phyloP scores from a whole-genome alignment of 768 basidiomycete species.

The Brasilioporus rufonigricans region DNA sequence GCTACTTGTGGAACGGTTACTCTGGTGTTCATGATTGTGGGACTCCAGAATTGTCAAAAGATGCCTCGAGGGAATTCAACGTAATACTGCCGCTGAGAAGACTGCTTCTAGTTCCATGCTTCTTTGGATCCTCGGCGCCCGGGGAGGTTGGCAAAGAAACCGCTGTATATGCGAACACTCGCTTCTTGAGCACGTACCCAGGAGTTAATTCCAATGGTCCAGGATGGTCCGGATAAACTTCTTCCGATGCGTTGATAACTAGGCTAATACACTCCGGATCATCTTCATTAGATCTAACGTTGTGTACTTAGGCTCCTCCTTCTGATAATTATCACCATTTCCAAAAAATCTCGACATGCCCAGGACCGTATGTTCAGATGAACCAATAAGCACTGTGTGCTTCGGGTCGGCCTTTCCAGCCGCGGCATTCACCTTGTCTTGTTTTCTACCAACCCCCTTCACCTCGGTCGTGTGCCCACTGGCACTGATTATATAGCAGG shows the following conservation, averaged over 20 bases:
- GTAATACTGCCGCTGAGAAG: neutral
- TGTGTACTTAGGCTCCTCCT: too few relatives aligned
- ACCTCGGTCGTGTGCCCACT: too few relatives aligned
- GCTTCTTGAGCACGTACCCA: neutral
- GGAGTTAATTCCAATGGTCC: neutral
- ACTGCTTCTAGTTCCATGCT: neutral
- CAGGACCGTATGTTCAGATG: too few relatives aligned
- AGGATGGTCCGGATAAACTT: neutral
- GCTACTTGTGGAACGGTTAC: neutral
- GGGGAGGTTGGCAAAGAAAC: neutral
- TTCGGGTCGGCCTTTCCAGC: too few relatives aligned
- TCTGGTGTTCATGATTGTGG: neutral
- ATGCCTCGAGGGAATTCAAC: neutral
- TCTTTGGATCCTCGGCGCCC: neutral
- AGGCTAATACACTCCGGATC: neutral
- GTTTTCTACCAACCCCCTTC: too few relatives aligned
- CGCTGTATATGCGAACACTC: neutral
- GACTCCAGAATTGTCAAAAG: neutral
- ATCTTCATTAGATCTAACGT: neutral
- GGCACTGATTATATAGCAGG: too few relatives aligned
- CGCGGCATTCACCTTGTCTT: too few relatives aligned
- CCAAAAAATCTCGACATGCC: too few relatives aligned
- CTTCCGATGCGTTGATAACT: neutral
- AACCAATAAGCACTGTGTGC: too few relatives aligned
- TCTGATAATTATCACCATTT: too few relatives aligned